These are phyloP conservation scores for Quambalaria eucalypti DNA, from an alignment of 1,284 basidiomycete genomes.

Conservation along the genomic window DNA sequence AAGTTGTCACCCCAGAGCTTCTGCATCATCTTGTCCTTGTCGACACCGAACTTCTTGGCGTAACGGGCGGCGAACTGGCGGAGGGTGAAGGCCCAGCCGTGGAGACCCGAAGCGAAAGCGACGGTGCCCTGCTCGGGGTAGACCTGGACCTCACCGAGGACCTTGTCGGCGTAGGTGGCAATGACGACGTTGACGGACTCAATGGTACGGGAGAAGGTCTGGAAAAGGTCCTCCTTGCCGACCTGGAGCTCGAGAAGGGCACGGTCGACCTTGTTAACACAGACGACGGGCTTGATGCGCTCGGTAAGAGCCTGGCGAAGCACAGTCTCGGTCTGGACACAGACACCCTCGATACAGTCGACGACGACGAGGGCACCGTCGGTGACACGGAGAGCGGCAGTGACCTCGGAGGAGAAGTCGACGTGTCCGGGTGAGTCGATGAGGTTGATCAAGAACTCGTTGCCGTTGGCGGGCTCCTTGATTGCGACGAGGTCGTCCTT, in stretches of 20 bases:
- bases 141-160: slow-evolving; percentile 95
- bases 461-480: slow-evolving; percentile 86
- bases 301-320: slow-evolving; percentile 93
- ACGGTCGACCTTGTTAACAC: slow-evolving; percentile 99
- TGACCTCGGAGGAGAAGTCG: slow-evolving; percentile 83
- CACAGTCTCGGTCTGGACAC: slow-evolving; percentile 99
- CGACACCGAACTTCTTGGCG: slow-evolving; percentile 97
- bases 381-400: slow-evolving; percentile 97
- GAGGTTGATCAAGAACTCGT: slow-evolving; percentile 77
- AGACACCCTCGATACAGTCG: slow-evolving; percentile 99
- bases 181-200: slow-evolving; percentile 98
- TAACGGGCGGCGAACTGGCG: slow-evolving; percentile 93
- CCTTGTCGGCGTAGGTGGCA: slow-evolving; percentile 89
- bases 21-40: slow-evolving; percentile 94
- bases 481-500: slow-evolving; percentile 66
- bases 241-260: slow-evolving; percentile 98
- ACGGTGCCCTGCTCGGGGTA: slow-evolving; percentile 98
- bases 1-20: slow-evolving; percentile 99
- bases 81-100: slow-evolving; percentile 99
- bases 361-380: slow-evolving; percentile 88
- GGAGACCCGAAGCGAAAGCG: slow-evolving; percentile 97
- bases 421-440: slow-evolving; percentile 74
- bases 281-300: slow-evolving; percentile 98
- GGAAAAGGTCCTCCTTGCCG: slow-evolving; percentile 91
- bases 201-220: slow-evolving; percentile 94